Percentiles rank a stretch among this genome's conserved stretches.
Conservation (phyloP, 495 filamentous ascomycete genomes). For the Penicillium herquei region DNA sequence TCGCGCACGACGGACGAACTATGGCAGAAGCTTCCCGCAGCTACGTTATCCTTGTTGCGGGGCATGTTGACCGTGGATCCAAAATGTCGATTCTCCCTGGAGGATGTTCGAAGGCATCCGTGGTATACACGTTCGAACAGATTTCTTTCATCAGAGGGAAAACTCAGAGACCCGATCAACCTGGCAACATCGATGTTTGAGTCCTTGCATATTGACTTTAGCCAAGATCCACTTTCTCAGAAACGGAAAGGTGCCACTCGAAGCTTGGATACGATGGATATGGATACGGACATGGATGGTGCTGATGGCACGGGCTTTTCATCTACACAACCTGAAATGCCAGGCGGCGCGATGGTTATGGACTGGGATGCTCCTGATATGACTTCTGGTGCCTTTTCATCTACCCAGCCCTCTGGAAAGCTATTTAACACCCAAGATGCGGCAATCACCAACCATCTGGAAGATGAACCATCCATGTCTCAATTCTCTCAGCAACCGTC, state of each 20-base stretch:
- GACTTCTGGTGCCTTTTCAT: constrained; percentile 50
- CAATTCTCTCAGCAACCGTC: constrained; percentile 83
- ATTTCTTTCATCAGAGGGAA: constrained; percentile 69
- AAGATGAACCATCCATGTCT: constrained; percentile 85
- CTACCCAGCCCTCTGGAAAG: constrained; percentile 48
- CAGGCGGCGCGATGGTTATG: constrained; percentile 64
- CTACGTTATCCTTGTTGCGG: constrained; percentile 81
- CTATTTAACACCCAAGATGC: constrained; percentile 30
- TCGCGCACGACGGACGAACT: constrained; percentile 80
- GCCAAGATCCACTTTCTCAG: constrained; percentile 56
- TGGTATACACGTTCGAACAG: constrained; percentile 90
- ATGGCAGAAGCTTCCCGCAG: constrained; percentile 75
- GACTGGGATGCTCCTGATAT: constrained; percentile 71
- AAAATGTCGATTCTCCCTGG: constrained; percentile 73
- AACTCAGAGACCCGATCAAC: constrained; percentile 72
- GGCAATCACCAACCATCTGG: constrained; percentile 59
- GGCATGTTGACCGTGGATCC: constrained; percentile 91
- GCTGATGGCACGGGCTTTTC: constrained; percentile 46
- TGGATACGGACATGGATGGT: constrained; percentile 49
- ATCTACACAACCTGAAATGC: constrained; percentile 79
- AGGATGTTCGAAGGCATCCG: constrained; percentile 86
- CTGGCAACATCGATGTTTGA: constrained; percentile 93
- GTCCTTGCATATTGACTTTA: constrained; percentile 88
- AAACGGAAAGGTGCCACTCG: constrained; percentile 38
- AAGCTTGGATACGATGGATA: constrained; percentile 48